These are phyloP conservation scores for Sarocladiaceae sp. DNA, from an alignment of 2,329 filamentous ascomycete genomes.

Conservation along the genomic window DNA sequence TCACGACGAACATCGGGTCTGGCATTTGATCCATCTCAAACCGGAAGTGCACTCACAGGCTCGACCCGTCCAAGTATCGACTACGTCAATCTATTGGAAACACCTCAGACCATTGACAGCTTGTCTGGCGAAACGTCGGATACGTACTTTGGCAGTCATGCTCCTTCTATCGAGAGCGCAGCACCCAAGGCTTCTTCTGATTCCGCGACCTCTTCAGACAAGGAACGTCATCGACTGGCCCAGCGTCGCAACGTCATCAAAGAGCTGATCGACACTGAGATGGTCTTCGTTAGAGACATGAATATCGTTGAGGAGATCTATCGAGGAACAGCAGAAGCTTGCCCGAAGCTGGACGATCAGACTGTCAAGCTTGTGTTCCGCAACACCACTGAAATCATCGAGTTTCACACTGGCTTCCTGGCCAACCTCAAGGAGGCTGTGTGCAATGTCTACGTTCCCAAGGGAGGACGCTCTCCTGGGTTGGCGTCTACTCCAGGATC, in stretches of 20 bases:
- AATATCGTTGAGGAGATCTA: conserved; percentile 97
- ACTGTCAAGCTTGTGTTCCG: conserved; percentile 90
- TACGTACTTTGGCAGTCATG: conserved; percentile 25
- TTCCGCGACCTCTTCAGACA: conserved; percentile 26
- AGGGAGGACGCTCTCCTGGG: conserved; percentile 38
- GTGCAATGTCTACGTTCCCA: conserved; percentile 71
- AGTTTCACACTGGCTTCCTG: conserved; percentile 78
- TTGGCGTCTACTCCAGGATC: not conserved
- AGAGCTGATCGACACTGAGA: conserved; percentile 89
- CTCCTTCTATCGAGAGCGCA: not conserved
- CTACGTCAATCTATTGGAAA: conserved; percentile 36
- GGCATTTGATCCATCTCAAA: conserved; percentile 33
- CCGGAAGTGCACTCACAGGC: conserved; percentile 36
- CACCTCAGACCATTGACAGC: conserved; percentile 42
- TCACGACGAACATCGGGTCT: conserved; percentile 39
- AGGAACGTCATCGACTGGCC: conserved; percentile 67
- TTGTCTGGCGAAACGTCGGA: conserved; percentile 40
- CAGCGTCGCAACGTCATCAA: conserved; percentile 83
- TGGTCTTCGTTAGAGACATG: conserved; percentile 89
- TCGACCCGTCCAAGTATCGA: conserved; percentile 44
- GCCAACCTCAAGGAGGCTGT: conserved; percentile 77
- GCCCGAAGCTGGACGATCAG: conserved; percentile 72
- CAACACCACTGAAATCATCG: conserved; percentile 86
- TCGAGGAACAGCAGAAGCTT: conserved; percentile 83
- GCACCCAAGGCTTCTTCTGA: not conserved